Evolutionary conservation across 2,329 filamentous ascomycete genomes (phyloP).

Genomic region (Exophiala lecanii-corni): DNA sequence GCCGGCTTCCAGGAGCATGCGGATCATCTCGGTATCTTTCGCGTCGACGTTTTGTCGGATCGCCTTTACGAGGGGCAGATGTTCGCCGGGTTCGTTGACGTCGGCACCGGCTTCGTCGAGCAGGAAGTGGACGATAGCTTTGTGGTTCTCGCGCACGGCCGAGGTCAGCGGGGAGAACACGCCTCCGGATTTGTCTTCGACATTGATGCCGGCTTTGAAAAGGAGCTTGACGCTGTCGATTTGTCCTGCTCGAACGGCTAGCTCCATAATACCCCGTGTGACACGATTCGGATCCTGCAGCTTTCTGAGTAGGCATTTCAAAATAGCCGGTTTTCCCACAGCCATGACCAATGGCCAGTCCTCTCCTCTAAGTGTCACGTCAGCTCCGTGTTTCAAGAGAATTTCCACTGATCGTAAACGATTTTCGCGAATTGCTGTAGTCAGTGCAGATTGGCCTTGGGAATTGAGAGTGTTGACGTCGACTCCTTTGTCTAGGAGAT

Average conservation of each 20-base stretch:
- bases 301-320: slow-evolving; percentile 54
- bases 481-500: slow-evolving; percentile 57
- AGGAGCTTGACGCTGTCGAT: slow-evolving; percentile 64
- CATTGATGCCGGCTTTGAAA: slow-evolving; percentile 60
- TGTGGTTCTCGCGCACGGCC: slow-evolving; percentile 59
- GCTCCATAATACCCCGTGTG: slow-evolving; percentile 60
- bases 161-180: slow-evolving; percentile 67
- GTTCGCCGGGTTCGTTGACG: slow-evolving; percentile 64
- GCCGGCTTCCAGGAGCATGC: slow-evolving; percentile 58
- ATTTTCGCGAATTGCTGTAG: slow-evolving; percentile 61
- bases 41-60: slow-evolving; percentile 52
- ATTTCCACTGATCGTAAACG: slow-evolving; percentile 56
- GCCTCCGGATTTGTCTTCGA: slow-evolving; percentile 68
- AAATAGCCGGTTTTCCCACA: slow-evolving; percentile 56
- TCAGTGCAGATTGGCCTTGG: slow-evolving; percentile 58
- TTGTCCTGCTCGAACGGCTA: slow-evolving; percentile 62
- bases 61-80: slow-evolving; percentile 66
- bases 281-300: slow-evolving; percentile 57
- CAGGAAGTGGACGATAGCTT: slow-evolving; percentile 58
- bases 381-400: slow-evolving; percentile 55
- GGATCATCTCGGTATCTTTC: slow-evolving; percentile 56
- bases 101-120: slow-evolving; percentile 60
- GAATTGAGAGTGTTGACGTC: slow-evolving; percentile 56
- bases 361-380: slow-evolving; percentile 60
- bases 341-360: slow-evolving; percentile 70